A percentile compares a stretch with the other conserved stretches of the same genome.
phyloP scores from a whole-genome alignment of 768 basidiomycete genomes.

The Paxillus ammoniavirescens region DNA sequence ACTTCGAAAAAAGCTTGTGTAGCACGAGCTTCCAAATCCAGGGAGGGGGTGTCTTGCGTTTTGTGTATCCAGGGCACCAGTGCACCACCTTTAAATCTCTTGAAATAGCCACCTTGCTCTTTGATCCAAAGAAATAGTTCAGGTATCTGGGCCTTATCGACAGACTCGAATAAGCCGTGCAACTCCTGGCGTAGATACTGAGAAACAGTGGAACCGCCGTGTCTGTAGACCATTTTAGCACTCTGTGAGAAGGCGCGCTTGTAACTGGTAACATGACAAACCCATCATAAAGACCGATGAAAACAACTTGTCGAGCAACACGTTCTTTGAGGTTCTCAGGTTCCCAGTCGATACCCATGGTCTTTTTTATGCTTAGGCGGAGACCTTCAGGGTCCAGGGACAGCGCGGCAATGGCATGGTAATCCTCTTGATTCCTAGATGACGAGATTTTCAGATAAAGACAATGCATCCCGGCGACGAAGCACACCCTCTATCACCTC shows the following conservation, averaged over 20 bases:
- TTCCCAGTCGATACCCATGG: slow-evolving; percentile 70
- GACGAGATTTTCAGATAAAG: slow-evolving; percentile 13
- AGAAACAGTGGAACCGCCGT: slow-evolving; percentile 89
- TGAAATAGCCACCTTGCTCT: slow-evolving; percentile 87
- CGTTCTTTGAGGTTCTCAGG: slow-evolving; percentile 50
- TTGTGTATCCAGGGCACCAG: slow-evolving; percentile 62
- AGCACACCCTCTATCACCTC: slow-evolving; percentile 70
- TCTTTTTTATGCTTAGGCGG: slow-evolving; percentile 57
- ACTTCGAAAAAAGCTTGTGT: slow-evolving; percentile 89
- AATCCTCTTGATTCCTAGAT: slow-evolving; percentile 86
- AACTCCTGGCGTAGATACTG: slow-evolving; percentile 83
- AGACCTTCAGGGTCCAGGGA: slow-evolving; percentile 78
- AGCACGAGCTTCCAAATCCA: slow-evolving; percentile 83
- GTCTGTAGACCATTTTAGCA: slow-evolving; percentile 47
- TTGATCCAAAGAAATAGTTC: slow-evolving; percentile 76
- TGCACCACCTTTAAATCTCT: slow-evolving; percentile 80
- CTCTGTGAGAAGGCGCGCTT: neutral
- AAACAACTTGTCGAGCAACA: slow-evolving; percentile 74
- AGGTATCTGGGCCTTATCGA: slow-evolving; percentile 66
- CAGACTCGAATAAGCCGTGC: slow-evolving; percentile 81
- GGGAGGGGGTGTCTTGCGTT: slow-evolving; percentile 28
- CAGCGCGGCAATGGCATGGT: slow-evolving; percentile 72
- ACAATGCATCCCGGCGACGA: neutral
- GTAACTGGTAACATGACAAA: slow-evolving; percentile 30
- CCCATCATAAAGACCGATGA: slow-evolving; percentile 93